Conservation (phyloP, 495 filamentous ascomycete genomes). For the Xylaria scruposa region DNA sequence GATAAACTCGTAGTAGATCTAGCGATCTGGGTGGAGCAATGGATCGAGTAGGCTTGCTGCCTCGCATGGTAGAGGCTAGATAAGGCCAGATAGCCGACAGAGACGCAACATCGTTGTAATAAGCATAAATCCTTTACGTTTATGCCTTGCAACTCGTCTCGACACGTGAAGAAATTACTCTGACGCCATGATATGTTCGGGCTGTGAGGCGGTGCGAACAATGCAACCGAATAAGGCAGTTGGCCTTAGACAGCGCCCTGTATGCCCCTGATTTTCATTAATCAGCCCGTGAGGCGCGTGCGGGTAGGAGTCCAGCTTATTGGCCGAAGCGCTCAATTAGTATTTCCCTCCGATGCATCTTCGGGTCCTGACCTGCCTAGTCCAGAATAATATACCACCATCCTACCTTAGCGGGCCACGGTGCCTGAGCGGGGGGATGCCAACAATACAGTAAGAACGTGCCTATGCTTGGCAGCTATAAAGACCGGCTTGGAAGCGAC, state of each 20-base stretch:
- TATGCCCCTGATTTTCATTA: neutral
- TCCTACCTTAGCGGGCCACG: neutral
- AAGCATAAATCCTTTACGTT: neutral
- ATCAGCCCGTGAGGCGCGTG: neutral
- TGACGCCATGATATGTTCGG: neutral
- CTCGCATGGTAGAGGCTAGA: neutral
- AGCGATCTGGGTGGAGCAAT: neutral
- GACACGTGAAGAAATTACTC: neutral
- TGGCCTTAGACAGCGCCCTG: neutral
- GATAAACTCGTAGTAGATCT: no score
- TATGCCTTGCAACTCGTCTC: neutral
- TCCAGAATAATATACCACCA: neutral
- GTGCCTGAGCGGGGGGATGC: neutral
- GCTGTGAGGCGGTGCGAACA: neutral
- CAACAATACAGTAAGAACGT: neutral
- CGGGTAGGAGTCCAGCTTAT: neutral
- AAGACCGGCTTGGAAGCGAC: conserved; percentile 5
- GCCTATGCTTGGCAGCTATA: conserved; percentile 7
- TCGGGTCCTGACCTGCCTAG: conserved; percentile 2
- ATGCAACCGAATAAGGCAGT: neutral
- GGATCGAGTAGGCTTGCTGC: neutral
- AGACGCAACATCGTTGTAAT: neutral
- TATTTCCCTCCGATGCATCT: neutral
- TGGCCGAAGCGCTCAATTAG: neutral
- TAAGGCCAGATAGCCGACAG: neutral